Conservation (phyloP, 495 filamentous ascomycete species). For the Daldinia bambusicola region DNA sequence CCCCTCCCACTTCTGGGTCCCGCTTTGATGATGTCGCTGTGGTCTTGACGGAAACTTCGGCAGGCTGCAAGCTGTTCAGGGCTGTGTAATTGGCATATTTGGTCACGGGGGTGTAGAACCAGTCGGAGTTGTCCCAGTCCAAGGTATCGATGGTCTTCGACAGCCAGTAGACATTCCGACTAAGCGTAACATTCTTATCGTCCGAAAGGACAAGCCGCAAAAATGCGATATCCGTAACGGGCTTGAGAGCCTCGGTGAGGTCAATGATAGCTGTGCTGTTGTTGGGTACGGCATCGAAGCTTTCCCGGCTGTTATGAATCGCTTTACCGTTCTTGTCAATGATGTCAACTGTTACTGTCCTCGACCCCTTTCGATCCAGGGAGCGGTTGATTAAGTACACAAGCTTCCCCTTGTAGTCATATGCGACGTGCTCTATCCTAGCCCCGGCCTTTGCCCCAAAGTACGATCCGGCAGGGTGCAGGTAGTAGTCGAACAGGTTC, state of each 20-base stretch:
- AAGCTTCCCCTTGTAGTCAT: constrained; percentile 58
- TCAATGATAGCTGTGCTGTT: constrained; percentile 49
- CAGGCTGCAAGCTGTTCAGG: constrained; percentile 54
- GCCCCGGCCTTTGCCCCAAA: constrained; percentile 67
- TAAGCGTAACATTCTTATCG: constrained; percentile 51
- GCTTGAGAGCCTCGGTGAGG: constrained; percentile 48
- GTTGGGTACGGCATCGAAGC: constrained; percentile 50
- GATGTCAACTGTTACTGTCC: constrained; percentile 59
- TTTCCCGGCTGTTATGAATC: constrained; percentile 47
- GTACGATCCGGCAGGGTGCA: constrained; percentile 66
- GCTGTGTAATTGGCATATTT: constrained; percentile 63
- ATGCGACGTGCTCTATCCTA: constrained; percentile 66
- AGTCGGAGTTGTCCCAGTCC: constrained; percentile 66
- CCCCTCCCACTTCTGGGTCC: background rate
- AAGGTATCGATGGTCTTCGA: constrained; percentile 59
- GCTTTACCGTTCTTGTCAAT: constrained; percentile 59
- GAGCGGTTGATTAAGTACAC: constrained; percentile 69
- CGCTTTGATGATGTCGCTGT: constrained; percentile 9
- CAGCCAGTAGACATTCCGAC: constrained; percentile 73
- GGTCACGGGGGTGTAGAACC: constrained; percentile 68
- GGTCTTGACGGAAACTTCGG: constrained; percentile 49
- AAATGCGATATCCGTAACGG: constrained; percentile 61
- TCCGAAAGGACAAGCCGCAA: constrained; percentile 60
- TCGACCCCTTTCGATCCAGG: constrained; percentile 52
- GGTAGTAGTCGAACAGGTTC: constrained; percentile 73